A percentile compares a stretch with the other conserved stretches of the same genome.
Conservation (phyloP, 2,329 filamentous ascomycete species). For the Cylindrodendrum hubeiense region DNA sequence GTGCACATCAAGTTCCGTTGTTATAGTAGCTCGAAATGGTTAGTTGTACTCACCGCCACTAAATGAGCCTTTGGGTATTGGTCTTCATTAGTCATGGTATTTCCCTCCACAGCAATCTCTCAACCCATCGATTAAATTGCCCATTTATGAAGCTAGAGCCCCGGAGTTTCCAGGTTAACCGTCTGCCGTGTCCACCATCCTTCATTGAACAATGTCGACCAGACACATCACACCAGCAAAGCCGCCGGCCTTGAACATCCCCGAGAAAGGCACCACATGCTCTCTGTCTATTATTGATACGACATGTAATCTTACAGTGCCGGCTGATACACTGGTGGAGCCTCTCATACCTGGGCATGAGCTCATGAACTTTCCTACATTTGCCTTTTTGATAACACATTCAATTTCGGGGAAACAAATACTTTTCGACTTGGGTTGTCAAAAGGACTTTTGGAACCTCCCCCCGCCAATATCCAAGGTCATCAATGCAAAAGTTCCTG, state of each 20-base stretch:
- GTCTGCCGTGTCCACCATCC: too few species aligned
- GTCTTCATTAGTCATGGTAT: too few species aligned
- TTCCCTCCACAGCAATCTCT: too few species aligned
- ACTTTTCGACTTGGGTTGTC: constrained; percentile 23
- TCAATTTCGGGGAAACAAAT: neutral
- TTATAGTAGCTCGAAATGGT: too few species aligned
- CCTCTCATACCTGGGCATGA: constrained; percentile 21
- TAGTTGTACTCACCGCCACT: too few species aligned
- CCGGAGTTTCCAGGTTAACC: too few species aligned
- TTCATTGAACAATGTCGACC: neutral
- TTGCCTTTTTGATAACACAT: constrained; percentile 16
- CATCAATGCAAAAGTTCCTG: constrained; percentile 19
- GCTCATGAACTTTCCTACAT: constrained; percentile 22
- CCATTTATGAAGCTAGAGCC: too few species aligned
- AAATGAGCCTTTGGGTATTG: too few species aligned
- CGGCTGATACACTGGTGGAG: constrained; percentile 19
- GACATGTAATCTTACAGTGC: constrained; percentile 8
- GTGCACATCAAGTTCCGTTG: too few species aligned
- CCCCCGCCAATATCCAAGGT: constrained; percentile 8
- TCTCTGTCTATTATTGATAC: constrained; percentile 15
- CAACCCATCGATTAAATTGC: too few species aligned
- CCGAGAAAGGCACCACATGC: neutral
- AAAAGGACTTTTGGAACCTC: constrained; percentile 26
- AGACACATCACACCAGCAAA: neutral
- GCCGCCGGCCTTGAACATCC: neutral